Evolutionary conservation across 306 rosid genomes (phyloP).

Genomic region (Alnus rubra): DNA sequence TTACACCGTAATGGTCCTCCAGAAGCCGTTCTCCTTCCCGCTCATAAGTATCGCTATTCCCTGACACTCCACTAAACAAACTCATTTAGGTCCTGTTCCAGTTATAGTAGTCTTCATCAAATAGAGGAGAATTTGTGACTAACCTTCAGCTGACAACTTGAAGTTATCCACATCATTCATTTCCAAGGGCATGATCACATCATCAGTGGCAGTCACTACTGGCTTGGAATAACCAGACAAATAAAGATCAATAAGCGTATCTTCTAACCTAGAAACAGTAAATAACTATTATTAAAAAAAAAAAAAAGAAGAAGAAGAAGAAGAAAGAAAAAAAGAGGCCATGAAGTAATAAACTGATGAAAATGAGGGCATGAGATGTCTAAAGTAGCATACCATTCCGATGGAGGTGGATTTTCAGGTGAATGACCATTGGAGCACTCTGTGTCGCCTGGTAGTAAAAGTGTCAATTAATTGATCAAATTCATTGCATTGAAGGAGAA

Average conservation of each 20-base stretch:
- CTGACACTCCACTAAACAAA: slow-evolving; percentile 34
- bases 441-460: slow-evolving; percentile 40
- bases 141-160: slow-evolving; percentile 45
- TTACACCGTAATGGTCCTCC: slow-evolving; percentile 37
- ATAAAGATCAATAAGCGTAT: slow-evolving; percentile 84
- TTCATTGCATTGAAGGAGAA: slow-evolving; percentile 25
- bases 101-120: not conserved
- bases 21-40: slow-evolving; percentile 52
- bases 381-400: slow-evolving; percentile 52
- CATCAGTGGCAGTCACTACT: slow-evolving; percentile 41
- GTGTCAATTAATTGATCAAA: slow-evolving; percentile 31
- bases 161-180: slow-evolving; percentile 33
- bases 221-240: slow-evolving; percentile 68
- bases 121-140: slow-evolving; percentile 26
- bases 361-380: not conserved
- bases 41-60: slow-evolving; percentile 28
- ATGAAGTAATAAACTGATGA: not conserved
- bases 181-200: slow-evolving; percentile 33
- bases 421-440: slow-evolving; percentile 45
- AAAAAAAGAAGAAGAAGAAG: too few relatives aligned
- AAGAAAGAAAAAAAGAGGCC: not conserved
- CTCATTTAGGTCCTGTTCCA: not conserved
- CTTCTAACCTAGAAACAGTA: slow-evolving; percentile 71
- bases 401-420: slow-evolving; percentile 60
- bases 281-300: not conserved